These are phyloP conservation scores for Plasmodium gaboni DNA, from an alignment of 169 alveolate species.

Conservation along the genomic window DNA sequence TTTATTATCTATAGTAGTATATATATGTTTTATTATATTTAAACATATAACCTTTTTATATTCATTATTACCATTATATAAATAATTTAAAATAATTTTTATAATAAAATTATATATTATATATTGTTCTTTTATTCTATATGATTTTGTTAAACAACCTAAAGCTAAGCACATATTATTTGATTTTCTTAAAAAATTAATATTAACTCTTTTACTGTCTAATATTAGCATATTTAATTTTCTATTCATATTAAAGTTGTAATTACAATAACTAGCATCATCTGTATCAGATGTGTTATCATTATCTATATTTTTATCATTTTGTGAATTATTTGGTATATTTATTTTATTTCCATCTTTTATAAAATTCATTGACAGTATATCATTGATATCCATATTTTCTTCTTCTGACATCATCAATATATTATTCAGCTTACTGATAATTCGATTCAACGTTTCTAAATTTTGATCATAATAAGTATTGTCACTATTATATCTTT, in stretches of 20 bases:
- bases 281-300: neutral
- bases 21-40: slow-evolving; percentile 71
- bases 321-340: neutral
- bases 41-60: slow-evolving; percentile 73
- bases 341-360: neutral
- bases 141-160: slow-evolving; percentile 45
- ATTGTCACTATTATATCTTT: slow-evolving; percentile 21
- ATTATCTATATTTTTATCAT: neutral
- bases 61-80: slow-evolving; percentile 67
- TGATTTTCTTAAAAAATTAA: slow-evolving; percentile 73
- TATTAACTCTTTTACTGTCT: slow-evolving; percentile 34
- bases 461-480: neutral
- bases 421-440: neutral
- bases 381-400: neutral
- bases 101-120: slow-evolving; percentile 69
- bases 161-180: slow-evolving; percentile 74
- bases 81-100: slow-evolving; percentile 51
- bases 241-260: slow-evolving; percentile 31
- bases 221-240: slow-evolving; percentile 41
- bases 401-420: neutral
- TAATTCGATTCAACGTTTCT: neutral
- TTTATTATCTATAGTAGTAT: slow-evolving; percentile 69
- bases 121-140: slow-evolving; percentile 71
- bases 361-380: neutral
- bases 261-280: slow-evolving; percentile 2